phyloP scores from a whole-genome alignment of 2,329 filamentous ascomycete species.

The Triangularia setosa region DNA sequence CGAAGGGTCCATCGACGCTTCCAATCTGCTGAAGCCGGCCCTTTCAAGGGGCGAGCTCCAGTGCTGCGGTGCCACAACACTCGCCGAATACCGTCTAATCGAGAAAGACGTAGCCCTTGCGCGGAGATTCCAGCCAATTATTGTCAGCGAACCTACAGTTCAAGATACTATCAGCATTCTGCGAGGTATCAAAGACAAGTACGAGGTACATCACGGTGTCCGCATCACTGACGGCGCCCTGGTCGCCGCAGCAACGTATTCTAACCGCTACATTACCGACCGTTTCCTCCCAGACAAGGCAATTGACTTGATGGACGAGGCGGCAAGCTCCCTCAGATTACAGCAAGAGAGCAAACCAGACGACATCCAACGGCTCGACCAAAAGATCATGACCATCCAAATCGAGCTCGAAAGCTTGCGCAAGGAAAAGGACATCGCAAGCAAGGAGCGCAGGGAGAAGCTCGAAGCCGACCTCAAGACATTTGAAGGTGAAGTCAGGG shows the following conservation, averaged over 20 bases:
- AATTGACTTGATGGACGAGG: slow-evolving; percentile 95
- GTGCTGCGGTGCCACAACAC: slow-evolving; percentile 90
- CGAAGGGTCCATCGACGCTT: slow-evolving; percentile 94
- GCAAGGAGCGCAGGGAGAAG: slow-evolving; percentile 81
- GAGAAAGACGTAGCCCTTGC: slow-evolving; percentile 95
- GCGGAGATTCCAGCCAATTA: slow-evolving; percentile 87
- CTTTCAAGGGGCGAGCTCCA: slow-evolving; percentile 90
- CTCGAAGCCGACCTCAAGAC: slow-evolving; percentile 72
- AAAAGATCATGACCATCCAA: slow-evolving; percentile 94
- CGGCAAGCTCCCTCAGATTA: slow-evolving; percentile 80
- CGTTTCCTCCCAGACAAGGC: slow-evolving; percentile 95
- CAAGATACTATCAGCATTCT: slow-evolving; percentile 93
- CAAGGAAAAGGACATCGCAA: slow-evolving; percentile 89
- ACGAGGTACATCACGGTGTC: slow-evolving; percentile 95
- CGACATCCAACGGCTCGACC: slow-evolving; percentile 85
- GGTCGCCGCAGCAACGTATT: slow-evolving; percentile 86
- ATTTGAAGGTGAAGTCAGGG: slow-evolving; percentile 72
- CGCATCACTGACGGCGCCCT: slow-evolving; percentile 88
- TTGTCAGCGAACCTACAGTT: slow-evolving; percentile 87
- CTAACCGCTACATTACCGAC: slow-evolving; percentile 95
- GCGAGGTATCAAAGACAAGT: slow-evolving; percentile 93
- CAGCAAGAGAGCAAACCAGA: slow-evolving; percentile 98
- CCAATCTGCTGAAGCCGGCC: slow-evolving; percentile 89
- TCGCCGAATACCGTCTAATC: slow-evolving; percentile 87
- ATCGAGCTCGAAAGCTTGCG: slow-evolving; percentile 92